A percentile compares a stretch with the other conserved stretches of the same genome.
Evolutionary conservation across 768 basidiomycete genomes (phyloP).

Genomic region (Fomitopsis serialis): DNA sequence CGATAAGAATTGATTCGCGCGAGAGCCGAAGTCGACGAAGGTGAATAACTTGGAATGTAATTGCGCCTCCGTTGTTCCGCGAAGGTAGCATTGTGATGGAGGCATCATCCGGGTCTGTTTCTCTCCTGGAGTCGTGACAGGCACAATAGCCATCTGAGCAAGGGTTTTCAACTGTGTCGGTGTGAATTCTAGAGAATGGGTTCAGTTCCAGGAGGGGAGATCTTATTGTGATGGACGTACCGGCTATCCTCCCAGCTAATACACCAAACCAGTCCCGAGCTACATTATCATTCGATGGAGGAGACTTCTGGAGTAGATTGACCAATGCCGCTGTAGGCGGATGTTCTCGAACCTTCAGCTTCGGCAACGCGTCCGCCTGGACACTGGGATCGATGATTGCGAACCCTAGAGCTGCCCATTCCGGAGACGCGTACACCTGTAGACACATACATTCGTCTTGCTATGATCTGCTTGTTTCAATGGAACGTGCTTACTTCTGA

Average conservation of each 20-base stretch:
- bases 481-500: constrained; percentile 45
- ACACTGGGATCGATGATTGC: constrained; percentile 51
- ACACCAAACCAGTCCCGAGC: constrained; percentile 67
- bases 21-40: constrained; percentile 83
- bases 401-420: constrained; percentile 78
- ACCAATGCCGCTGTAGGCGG: constrained; percentile 63
- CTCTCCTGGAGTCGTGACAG: constrained; percentile 35
- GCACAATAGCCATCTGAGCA: constrained; percentile 61
- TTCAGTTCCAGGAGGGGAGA: not conserved
- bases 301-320: constrained; percentile 49
- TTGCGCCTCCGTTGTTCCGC: constrained; percentile 41
- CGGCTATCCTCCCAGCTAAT: constrained; percentile 55
- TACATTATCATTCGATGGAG: constrained; percentile 46
- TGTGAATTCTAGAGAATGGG: constrained; percentile 46
- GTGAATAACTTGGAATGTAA: constrained; percentile 80
- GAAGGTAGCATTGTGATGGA: constrained; percentile 70
- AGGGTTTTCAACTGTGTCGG: constrained; percentile 49
- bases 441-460: not conserved
- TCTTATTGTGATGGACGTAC: constrained; percentile 32
- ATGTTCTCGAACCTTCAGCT: constrained; percentile 65
- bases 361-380: constrained; percentile 46
- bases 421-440: constrained; percentile 65
- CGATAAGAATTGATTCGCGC: constrained; percentile 78
- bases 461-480: not conserved
- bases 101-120: constrained; percentile 36